phyloP scores from a whole-genome alignment of 2,329 filamentous ascomycete genomes.

The Calonectria naviculata region DNA sequence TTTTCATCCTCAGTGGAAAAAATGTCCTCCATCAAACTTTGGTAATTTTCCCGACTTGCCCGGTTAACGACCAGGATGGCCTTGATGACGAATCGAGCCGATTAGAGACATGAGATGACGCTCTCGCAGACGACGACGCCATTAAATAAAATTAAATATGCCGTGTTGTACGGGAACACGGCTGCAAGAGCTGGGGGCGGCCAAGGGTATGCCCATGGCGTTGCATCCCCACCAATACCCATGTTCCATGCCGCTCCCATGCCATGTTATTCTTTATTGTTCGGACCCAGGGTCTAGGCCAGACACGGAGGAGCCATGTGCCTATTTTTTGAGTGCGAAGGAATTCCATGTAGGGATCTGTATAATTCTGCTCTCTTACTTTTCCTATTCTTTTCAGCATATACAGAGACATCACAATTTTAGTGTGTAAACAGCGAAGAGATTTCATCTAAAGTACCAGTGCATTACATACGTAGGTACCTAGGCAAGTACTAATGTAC shows the following conservation, averaged over 20 bases:
- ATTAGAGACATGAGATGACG: neutral
- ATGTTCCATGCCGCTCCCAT: conserved; percentile 6
- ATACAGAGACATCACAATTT: too few species aligned
- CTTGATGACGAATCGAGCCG: neutral
- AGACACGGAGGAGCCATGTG: conserved; percentile 8
- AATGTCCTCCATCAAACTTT: neutral
- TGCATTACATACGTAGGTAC: neutral
- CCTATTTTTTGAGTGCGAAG: neutral
- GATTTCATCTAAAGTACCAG: too few species aligned
- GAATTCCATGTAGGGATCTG: neutral
- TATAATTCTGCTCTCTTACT: neutral
- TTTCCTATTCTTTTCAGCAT: neutral
- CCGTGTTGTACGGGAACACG: neutral
- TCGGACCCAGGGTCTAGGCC: neutral
- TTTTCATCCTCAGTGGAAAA: neutral
- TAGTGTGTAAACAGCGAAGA: neutral
- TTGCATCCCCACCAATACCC: conserved; percentile 8
- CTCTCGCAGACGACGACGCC: conserved; percentile 1
- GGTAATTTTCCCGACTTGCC: neutral
- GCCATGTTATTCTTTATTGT: conserved; percentile 14
- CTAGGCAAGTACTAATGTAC: too few species aligned
- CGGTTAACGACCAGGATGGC: neutral
- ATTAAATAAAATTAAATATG: conserved; percentile 4
- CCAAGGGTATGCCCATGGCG: conserved; percentile 6
- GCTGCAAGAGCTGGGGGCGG: conserved; percentile 1